Conservation (phyloP, 768 basidiomycete species). For the Suillus spraguei region DNA sequence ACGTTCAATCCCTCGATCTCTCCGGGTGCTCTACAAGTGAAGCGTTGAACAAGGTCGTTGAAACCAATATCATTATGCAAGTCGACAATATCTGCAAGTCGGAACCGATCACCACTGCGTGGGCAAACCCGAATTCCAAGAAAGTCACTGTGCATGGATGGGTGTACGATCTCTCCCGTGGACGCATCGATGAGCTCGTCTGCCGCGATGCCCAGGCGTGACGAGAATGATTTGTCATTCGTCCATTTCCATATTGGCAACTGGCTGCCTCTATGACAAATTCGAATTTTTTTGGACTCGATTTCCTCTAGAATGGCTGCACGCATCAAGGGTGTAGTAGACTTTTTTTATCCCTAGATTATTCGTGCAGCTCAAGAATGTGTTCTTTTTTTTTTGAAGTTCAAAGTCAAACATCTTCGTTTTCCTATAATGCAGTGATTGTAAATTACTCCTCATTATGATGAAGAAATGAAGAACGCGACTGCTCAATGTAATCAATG, state of each 20-base stretch:
- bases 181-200: conserved; percentile 58
- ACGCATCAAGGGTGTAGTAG: neutral
- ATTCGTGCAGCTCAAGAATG: neutral
- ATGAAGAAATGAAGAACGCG: neutral
- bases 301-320: neutral
- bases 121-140: conserved; percentile 34
- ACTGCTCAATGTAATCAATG: neutral
- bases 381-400: neutral
- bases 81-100: conserved; percentile 53
- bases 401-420: neutral
- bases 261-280: neutral
- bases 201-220: neutral
- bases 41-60: conserved; percentile 51
- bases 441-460: too few species aligned
- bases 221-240: neutral
- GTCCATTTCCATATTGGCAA: neutral
- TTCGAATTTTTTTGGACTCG: neutral
- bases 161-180: conserved; percentile 68
- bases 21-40: conserved; percentile 35
- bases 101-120: conserved; percentile 47
- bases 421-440: neutral
- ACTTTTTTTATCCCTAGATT: neutral
- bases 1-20: conserved; percentile 47
- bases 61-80: conserved; percentile 62
- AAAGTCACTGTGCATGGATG: conserved; percentile 68